A percentile compares a stretch with the other conserved stretches of the same genome.
phyloP scores from a whole-genome alignment of 495 filamentous ascomycete genomes.

The Astrothelium macrocarpum region DNA sequence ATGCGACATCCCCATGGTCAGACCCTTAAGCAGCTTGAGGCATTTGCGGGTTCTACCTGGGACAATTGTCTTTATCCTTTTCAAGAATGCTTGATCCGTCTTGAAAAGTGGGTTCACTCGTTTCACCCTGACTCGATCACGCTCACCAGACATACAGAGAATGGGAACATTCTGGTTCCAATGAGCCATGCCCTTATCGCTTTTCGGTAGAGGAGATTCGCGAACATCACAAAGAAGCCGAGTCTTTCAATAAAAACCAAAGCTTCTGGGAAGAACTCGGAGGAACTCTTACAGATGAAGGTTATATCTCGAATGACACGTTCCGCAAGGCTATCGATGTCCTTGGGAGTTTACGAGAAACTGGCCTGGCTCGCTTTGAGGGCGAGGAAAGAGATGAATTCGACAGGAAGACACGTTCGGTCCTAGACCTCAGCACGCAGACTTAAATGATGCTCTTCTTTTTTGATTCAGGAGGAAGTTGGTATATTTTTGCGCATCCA shows the following conservation, averaged over 20 bases:
- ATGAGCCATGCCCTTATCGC: constrained; percentile 14
- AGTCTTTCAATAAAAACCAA: constrained; percentile 13
- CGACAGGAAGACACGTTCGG: background rate
- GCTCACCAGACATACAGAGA: constrained; percentile 12
- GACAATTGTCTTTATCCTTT: constrained; percentile 13
- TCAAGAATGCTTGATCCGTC: constrained; percentile 12
- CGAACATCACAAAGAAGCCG: constrained; percentile 8
- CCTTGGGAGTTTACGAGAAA: constrained; percentile 5
- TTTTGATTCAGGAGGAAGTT: background rate
- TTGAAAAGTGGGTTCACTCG: constrained; percentile 13
- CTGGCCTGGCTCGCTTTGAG: background rate
- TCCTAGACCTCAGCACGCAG: background rate
- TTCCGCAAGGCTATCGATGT: constrained; percentile 6
- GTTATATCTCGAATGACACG: constrained; percentile 12
- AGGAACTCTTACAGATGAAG: constrained; percentile 10
- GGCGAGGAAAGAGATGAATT: background rate
- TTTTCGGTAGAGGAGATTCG: constrained; percentile 11
- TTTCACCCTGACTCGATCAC: constrained; percentile 2
- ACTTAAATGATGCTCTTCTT: background rate
- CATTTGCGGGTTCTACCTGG: constrained; percentile 14
- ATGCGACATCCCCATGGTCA: constrained; percentile 12
- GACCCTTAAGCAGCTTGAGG: constrained; percentile 13
- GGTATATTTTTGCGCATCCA: background rate
- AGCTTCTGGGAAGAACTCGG: constrained; percentile 10
- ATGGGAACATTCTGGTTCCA: constrained; percentile 11